Base-by-base conservation (phyloP, 257 asterid species). In the Primulina tabacum region DNA sequence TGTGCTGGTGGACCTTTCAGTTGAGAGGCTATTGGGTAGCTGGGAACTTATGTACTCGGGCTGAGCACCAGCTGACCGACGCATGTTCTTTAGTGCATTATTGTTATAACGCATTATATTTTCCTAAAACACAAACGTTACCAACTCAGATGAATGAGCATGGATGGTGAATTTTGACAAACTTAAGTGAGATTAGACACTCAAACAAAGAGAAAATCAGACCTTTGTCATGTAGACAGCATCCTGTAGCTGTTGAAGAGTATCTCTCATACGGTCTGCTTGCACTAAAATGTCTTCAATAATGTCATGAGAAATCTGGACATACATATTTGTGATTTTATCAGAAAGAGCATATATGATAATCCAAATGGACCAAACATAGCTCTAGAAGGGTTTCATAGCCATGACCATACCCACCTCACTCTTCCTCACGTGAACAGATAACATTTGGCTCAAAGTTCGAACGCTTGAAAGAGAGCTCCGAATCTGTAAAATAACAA, bases 151-250 rank as follows among this genome's bases (percentile, higher is more conserved):
- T 2, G 47, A 72, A 60, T 68, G 38, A 16, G 43, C 34, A 72
- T 57, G 67, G 28, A 52, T 34, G n/a, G 30, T 28, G 59, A 57
- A 66, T 63, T 63, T 62, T 50, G 35, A 64, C 60, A 29, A 20
- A 71, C 53, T 18, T 55, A 70, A 47, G 26, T 21, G 61, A 62
- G 52, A 53, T 50, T 43, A 64, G 33, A 52, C 47, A 26, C 35
- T 47, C 55, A 58, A 77, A 70, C 24, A 11, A 53, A 40, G 60
- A 71, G 64, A 72, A 72, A 75, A 75, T 50, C 69, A n/a, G 60
- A 93, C 97, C 98, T 93, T 93, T 64, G 98, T 93, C 83, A 90
- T 65, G 86, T 83, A 77, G 75, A 89, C 94, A 32, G 89, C 96
- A 82, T 90, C 97, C 85, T 93, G 98, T 60, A 93, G 88, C 85